Conservation (phyloP, 2,329 filamentous ascomycete genomes). For the Coniochaeta sp. region DNA sequence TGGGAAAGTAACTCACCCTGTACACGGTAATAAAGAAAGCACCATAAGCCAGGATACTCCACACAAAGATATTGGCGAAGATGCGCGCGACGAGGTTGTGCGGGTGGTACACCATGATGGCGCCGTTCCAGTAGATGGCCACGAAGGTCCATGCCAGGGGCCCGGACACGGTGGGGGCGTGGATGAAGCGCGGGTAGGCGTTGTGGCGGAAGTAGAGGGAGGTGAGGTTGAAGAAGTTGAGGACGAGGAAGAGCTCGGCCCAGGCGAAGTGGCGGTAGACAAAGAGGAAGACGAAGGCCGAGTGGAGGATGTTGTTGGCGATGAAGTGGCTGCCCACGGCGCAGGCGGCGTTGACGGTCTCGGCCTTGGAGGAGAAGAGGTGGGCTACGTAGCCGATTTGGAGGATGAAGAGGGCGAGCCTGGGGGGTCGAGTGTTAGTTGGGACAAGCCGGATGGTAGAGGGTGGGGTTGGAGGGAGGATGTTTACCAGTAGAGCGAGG, state of each 20-base stretch:
- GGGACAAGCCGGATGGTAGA: not conserved
- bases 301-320: conserved; percentile 74
- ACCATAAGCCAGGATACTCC: conserved; percentile 73
- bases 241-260: conserved; percentile 66
- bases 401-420: conserved; percentile 66
- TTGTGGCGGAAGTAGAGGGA: conserved; percentile 76
- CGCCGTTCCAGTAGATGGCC: conserved; percentile 83
- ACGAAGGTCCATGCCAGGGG: conserved; percentile 84
- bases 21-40: conserved; percentile 66
- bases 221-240: conserved; percentile 78
- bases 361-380: conserved; percentile 62
- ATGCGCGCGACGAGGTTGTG: conserved; percentile 64
- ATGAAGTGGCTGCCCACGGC: conserved; percentile 82
- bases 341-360: conserved; percentile 61
- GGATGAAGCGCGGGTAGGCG: conserved; percentile 65
- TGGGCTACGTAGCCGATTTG: conserved; percentile 71
- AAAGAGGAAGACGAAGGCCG: conserved; percentile 79
- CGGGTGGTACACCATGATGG: conserved; percentile 68
- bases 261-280: conserved; percentile 67
- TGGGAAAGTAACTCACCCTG: conserved; percentile 45
- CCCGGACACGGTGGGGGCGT: conserved; percentile 66
- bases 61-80: conserved; percentile 81
- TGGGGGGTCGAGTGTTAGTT: conserved; percentile 21
- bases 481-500: conserved; percentile 68
- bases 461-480: conserved; percentile 1